A percentile compares a stretch with the other conserved stretches of the same genome.
phyloP scores from a whole-genome alignment of 1,284 basidiomycete genomes.

The Sanghuangporus sanghuang region DNA sequence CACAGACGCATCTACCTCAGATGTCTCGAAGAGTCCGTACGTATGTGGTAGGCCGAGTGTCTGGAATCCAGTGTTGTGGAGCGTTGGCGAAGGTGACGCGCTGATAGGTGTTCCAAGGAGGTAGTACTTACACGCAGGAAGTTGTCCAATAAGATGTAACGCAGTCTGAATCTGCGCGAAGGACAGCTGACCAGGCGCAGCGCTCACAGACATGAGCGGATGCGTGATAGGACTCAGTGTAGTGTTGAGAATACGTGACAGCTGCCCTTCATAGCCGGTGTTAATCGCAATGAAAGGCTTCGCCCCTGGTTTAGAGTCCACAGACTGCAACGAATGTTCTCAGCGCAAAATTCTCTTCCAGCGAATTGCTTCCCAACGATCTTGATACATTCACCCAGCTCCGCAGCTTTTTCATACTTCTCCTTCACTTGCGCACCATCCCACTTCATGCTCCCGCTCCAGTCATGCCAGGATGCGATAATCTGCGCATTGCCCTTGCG shows the following conservation, averaged over 20 bases:
- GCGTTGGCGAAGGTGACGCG: slow-evolving; percentile 86
- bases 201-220: slow-evolving; percentile 73
- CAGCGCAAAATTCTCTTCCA: slow-evolving; percentile 81
- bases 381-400: slow-evolving; percentile 87
- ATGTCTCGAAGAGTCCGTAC: slow-evolving; percentile 78
- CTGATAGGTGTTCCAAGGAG: slow-evolving; percentile 88
- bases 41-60: slow-evolving; percentile 78
- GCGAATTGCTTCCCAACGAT: slow-evolving; percentile 77
- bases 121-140: slow-evolving; percentile 71
- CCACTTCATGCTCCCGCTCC: slow-evolving; percentile 86
- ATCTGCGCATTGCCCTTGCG: slow-evolving; percentile 74
- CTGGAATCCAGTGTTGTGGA: slow-evolving; percentile 90
- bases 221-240: slow-evolving; percentile 91
- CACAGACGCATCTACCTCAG: slow-evolving; percentile 61
- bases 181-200: slow-evolving; percentile 91
- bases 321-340: slow-evolving; percentile 62
- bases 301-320: slow-evolving; percentile 35
- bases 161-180: slow-evolving; percentile 83
- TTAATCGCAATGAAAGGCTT: slow-evolving; percentile 94
- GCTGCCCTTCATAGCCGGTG: slow-evolving; percentile 86
- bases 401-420: slow-evolving; percentile 62
- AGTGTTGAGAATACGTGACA: slow-evolving; percentile 84
- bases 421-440: slow-evolving; percentile 59
- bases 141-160: slow-evolving; percentile 74
- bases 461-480: slow-evolving; percentile 94